Evolutionary conservation across 257 asterid genomes (phyloP).

Genomic region (Echites panduratus): DNA sequence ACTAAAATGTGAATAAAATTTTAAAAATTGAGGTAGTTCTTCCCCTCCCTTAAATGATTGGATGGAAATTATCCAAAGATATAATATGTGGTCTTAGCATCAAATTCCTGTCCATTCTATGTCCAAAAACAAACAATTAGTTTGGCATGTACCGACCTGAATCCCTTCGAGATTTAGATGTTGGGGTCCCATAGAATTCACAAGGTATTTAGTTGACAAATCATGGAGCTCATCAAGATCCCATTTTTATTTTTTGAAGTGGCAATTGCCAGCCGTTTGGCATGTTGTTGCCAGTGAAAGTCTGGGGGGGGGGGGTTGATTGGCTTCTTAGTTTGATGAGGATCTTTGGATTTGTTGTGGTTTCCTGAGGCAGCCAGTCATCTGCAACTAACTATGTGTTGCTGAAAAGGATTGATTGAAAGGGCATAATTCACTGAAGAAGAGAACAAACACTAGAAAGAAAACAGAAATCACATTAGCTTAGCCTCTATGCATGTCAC

Average conservation of each 20-base stretch:
- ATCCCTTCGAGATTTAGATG: slow-evolving; percentile 9
- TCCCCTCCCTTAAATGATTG: too few relatives aligned
- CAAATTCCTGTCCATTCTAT: neutral
- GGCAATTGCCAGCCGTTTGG: neutral
- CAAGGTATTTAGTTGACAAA: too few relatives aligned
- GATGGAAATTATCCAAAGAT: neutral
- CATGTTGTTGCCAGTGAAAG: neutral
- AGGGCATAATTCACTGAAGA: neutral
- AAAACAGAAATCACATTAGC: neutral
- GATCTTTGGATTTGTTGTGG: too few relatives aligned
- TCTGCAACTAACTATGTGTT: neutral
- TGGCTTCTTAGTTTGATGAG: neutral
- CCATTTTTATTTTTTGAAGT: neutral
- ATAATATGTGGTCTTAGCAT: neutral
- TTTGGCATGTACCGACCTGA: slow-evolving; percentile 5
- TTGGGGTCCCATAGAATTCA: neutral
- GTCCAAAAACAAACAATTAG: neutral
- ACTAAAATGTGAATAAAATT: neutral
- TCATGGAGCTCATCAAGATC: neutral
- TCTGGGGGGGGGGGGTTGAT: neutral
- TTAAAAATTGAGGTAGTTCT: neutral
- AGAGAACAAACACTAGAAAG: neutral
- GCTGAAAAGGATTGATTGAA: neutral
- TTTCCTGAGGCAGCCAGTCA: too few relatives aligned
- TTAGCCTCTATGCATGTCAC: too few relatives aligned